Conservation (phyloP, 1,284 basidiomycete genomes). For the Cryptococcus sp. region DNA sequence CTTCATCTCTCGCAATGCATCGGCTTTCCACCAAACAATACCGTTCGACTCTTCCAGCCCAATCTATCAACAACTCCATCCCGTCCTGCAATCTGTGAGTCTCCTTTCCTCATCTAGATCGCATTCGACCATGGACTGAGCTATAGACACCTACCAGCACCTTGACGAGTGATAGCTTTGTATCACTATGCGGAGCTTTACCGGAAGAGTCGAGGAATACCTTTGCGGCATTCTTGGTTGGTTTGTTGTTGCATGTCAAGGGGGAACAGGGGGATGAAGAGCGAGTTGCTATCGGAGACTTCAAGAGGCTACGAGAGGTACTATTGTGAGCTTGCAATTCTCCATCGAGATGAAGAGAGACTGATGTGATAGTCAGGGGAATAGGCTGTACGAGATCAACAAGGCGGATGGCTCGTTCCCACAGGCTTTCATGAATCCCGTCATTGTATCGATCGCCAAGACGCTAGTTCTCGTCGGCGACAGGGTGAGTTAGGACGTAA, state of each 20-base stretch:
- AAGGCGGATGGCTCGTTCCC: conserved; percentile 15
- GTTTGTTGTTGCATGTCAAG: conserved; percentile 23
- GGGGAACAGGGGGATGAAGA: not conserved
- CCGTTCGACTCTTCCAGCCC: not conserved
- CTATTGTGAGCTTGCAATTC: conserved; percentile 19
- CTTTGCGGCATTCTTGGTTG: conserved; percentile 19
- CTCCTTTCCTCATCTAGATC: not conserved
- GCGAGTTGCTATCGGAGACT: conserved; percentile 15
- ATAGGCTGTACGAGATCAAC: conserved; percentile 28
- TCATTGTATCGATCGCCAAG: conserved; percentile 23
- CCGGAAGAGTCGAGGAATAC: conserved; percentile 10
- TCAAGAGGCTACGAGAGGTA: conserved; percentile 18
- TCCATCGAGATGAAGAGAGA: not conserved
- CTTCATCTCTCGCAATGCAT: not conserved
- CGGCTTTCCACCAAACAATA: not conserved
- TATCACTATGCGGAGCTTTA: not conserved
- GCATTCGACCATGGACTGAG: not conserved
- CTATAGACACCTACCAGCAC: not conserved
- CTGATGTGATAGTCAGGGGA: conserved; percentile 27
- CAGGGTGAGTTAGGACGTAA: conserved; percentile 9
- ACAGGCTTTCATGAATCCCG: conserved; percentile 28
- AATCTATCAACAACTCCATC: not conserved
- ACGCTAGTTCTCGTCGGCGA: conserved; percentile 10
- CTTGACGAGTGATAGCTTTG: not conserved
- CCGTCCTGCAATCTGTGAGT: not conserved